Conservation (phyloP, 495 filamentous ascomycete species). For the Neurospora discreta region DNA sequence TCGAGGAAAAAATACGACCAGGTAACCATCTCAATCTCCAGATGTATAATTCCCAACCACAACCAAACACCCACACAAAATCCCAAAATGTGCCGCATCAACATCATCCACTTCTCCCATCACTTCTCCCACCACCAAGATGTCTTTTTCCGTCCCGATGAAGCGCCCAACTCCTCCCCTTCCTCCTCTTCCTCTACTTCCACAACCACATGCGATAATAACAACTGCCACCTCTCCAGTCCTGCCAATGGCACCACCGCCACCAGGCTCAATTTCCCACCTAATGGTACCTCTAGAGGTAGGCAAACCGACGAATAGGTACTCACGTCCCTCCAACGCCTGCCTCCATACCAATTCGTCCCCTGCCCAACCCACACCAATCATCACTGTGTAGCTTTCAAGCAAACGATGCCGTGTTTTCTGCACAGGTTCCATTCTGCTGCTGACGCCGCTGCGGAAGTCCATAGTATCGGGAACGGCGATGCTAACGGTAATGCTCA, state of each 20-base stretch:
- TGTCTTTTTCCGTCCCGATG: background rate
- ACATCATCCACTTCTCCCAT: background rate
- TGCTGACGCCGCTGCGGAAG: background rate
- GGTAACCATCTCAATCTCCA: too few species aligned
- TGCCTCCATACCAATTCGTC: background rate
- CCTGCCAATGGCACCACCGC: background rate
- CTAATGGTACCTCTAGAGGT: too few species aligned
- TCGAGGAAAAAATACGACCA: too few species aligned
- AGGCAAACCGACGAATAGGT: background rate
- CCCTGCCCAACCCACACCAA: background rate
- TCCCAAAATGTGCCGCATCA: background rate
- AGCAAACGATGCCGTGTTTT: background rate
- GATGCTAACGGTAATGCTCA: background rate
- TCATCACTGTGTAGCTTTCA: background rate
- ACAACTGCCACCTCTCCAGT: background rate
- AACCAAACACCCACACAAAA: too few species aligned
- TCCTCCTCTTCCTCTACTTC: too few species aligned
- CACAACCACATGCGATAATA: background rate
- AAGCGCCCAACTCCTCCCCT: background rate
- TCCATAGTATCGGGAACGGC: background rate
- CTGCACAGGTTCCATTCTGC: background rate
- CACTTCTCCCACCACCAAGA: background rate
- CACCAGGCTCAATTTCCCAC: background rate
- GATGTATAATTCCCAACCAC: background rate
- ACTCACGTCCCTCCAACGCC: background rate